phyloP scores from a whole-genome alignment of 148 eudicot species.

The Silene latifolia region DNA sequence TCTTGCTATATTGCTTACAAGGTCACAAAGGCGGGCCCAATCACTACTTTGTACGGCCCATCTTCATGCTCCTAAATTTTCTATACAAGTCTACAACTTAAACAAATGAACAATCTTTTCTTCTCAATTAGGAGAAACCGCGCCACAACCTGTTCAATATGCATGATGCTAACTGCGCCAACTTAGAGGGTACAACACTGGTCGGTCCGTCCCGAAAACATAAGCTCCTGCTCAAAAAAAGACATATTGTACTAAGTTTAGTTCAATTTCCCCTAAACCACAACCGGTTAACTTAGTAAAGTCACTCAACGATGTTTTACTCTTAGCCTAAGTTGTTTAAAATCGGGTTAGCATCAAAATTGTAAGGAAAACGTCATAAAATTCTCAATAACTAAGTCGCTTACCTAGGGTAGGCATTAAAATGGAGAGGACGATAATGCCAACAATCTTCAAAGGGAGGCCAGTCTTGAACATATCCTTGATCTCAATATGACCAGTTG shows the following conservation, averaged over 20 bases:
- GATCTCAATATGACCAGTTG: slow-evolving; percentile 71
- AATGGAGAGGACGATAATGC: slow-evolving; percentile 40
- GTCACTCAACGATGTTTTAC: too few species aligned
- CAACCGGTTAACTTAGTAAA: too few species aligned
- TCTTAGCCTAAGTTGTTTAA: too few species aligned
- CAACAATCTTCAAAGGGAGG: slow-evolving; percentile 56
- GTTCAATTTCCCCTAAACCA: not conserved
- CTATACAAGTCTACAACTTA: not conserved
- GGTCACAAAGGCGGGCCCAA: not conserved
- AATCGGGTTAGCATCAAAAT: too few species aligned
- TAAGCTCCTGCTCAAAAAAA: slow-evolving; percentile 38
- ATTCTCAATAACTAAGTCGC: not conserved
- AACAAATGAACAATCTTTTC: not conserved
- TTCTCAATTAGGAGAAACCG: not conserved
- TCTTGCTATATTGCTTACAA: not conserved
- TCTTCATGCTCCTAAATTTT: not conserved
- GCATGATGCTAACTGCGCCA: slow-evolving; percentile 18
- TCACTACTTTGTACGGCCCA: not conserved
- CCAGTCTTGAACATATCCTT: slow-evolving; percentile 72
- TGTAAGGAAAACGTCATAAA: too few species aligned
- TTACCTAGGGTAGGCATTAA: slow-evolving; percentile 90
- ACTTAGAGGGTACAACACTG: slow-evolving; percentile 26
- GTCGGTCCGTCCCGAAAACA: slow-evolving; percentile 43
- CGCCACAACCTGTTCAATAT: too few species aligned
- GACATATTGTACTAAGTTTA: not conserved